Conservation (phyloP, 345 rosid genomes). For the Reutealis trisperma region DNA sequence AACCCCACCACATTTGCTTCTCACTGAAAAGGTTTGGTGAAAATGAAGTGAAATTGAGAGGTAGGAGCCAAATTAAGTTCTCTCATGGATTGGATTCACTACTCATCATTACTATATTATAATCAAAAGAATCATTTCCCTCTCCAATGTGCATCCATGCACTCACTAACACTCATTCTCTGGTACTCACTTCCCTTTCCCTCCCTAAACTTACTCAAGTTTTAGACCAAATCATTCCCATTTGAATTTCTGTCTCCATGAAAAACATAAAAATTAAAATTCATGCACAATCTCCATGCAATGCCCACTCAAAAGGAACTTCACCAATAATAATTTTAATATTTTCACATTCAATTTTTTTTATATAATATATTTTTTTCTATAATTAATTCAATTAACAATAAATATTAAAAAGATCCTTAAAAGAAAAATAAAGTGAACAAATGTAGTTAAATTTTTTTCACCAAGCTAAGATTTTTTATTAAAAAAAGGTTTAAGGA, state of each 20-base stretch:
- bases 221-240: conserved; percentile 48
- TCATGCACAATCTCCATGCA: conserved; percentile 54
- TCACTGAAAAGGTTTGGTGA: conserved; percentile 26
- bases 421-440: neutral
- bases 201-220: conserved; percentile 21
- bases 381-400: no score
- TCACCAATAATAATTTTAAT: neutral
- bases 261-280: neutral
- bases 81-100: conserved; percentile 35
- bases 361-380: no score
- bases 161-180: conserved; percentile 12
- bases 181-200: conserved; percentile 22
- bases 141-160: conserved; percentile 33
- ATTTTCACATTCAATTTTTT: no score
- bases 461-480: neutral
- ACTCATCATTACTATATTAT: conserved; percentile 47
- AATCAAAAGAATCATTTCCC: conserved; percentile 30
- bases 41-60: conserved; percentile 20
- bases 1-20: conserved; percentile 26
- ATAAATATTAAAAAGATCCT: neutral
- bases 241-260: conserved; percentile 57
- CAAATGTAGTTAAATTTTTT: no score
- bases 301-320: neutral
- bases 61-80: neutral
- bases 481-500: no score